These are phyloP conservation scores for Cercophora samala DNA, from an alignment of 495 filamentous ascomycete species.

Conservation along the genomic window DNA sequence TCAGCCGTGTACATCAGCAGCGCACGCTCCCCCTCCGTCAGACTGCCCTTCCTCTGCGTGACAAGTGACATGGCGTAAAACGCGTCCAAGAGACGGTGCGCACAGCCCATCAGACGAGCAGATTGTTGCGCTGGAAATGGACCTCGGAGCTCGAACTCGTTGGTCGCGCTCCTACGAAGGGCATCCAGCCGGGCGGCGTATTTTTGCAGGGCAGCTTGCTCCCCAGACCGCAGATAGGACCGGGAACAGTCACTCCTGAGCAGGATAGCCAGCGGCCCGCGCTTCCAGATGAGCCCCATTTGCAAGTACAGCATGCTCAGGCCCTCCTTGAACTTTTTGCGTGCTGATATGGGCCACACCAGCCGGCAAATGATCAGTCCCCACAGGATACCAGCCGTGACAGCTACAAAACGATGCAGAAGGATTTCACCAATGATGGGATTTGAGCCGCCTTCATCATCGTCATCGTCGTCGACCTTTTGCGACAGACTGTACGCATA, in stretches of 20 bases:
- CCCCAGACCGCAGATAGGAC: constrained; percentile 75
- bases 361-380: constrained; percentile 84
- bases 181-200: constrained; percentile 65
- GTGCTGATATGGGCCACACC: constrained; percentile 90
- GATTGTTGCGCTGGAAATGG: constrained; percentile 74
- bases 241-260: constrained; percentile 51
- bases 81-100: constrained; percentile 78
- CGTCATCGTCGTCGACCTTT: constrained; percentile 70
- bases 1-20: constrained; percentile 73
- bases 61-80: constrained; percentile 96
- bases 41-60: constrained; percentile 72
- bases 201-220: constrained; percentile 65
- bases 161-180: constrained; percentile 66
- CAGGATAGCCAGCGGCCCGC: constrained; percentile 80
- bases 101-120: constrained; percentile 69
- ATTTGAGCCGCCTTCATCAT: constrained; percentile 79
- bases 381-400: constrained; percentile 85
- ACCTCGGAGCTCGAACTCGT: constrained; percentile 79
- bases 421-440: constrained; percentile 86
- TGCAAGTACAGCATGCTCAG: constrained; percentile 83
- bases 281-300: constrained; percentile 94
- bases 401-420: constrained; percentile 85
- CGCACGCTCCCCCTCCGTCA: constrained; percentile 73
- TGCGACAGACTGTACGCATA: constrained; percentile 89
- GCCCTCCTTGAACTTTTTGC: constrained; percentile 80